Evolutionary conservation across 805 yeast species (phyloP), one percentile per base, ranked within the genome.

Genomic region (Millerozyma miso): DNA sequence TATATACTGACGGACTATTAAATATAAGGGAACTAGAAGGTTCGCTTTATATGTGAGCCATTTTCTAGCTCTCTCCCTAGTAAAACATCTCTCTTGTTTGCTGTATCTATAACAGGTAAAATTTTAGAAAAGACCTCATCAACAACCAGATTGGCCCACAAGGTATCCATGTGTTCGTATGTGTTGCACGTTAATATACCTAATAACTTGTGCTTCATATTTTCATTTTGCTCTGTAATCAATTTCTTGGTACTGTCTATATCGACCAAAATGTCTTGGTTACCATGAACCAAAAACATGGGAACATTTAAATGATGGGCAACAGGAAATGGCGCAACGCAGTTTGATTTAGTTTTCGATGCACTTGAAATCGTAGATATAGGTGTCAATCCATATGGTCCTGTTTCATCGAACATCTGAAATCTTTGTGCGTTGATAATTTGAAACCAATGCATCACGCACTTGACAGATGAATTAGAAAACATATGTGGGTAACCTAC

Each of bases 151-250:
- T 52, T 45, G 3, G 54, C 62, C 67, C 67, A 62, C 19, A 62
- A 45, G 3, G 62, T 58, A 43, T 62, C 67, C 61, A 62, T 59
- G 39, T 62, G 67, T 39, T 62, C 67, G 41, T 61, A 61, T 3
- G 53, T 53, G 4, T 44, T 49, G 39, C 65, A 60, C 32, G 41
- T 40, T 1, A 57, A 43, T 12, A 54, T 44, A n/a, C 47, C 49
- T 3, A 48, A 8, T 18, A 58, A 38, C 36, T 55, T 58, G 14
- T 44, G 31, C 35, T 43, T 44, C 66, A 60, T 59, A 31, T 42
- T 43, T 6, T 42, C 50, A 38, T 62, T 61, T 23, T 54, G 57
- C 32, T 52, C 56, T 26, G 58, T 45, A 17, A 62, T 54, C 19
- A 61, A 41, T 5, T 46, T 42, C 39, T 42, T 46, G 2, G 62